phyloP scores from a whole-genome alignment of 2,329 filamentous ascomycete species.

The Metarhizium robertsii region DNA sequence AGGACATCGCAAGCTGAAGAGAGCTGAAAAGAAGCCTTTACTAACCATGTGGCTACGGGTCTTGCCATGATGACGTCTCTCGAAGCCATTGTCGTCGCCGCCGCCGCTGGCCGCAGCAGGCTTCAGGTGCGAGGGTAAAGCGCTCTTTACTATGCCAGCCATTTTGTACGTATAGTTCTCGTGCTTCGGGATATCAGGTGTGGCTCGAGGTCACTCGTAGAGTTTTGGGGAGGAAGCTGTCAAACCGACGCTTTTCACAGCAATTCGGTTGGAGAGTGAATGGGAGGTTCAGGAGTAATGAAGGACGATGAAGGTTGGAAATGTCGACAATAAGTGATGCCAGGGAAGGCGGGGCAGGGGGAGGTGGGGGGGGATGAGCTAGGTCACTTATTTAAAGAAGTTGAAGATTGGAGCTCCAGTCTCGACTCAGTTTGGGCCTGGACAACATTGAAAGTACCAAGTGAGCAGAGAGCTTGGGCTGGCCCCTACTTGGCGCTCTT shows the following conservation, averaged over 20 bases:
- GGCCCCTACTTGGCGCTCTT: too few relatives aligned
- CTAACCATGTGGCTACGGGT: slow-evolving; percentile 78
- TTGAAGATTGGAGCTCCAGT: too few relatives aligned
- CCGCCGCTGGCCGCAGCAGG: slow-evolving; percentile 33
- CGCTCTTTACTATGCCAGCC: slow-evolving; percentile 62
- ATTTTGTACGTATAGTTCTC: slow-evolving; percentile 34
- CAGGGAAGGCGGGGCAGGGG: background rate
- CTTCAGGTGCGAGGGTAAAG: slow-evolving; percentile 79
- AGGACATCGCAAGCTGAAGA: background rate
- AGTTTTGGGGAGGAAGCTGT: background rate
- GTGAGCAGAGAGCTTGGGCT: too few relatives aligned
- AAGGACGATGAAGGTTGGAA: background rate
- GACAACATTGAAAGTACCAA: too few relatives aligned
- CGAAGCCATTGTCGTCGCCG: slow-evolving; percentile 38
- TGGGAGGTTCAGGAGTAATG: background rate
- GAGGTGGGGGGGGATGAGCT: background rate
- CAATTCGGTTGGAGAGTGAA: background rate
- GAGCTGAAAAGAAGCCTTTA: slow-evolving; percentile 17
- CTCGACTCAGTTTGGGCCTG: too few relatives aligned
- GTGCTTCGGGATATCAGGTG: background rate
- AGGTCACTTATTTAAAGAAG: too few relatives aligned
- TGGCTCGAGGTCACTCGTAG: background rate
- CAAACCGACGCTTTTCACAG: background rate
- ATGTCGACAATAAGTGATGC: background rate
- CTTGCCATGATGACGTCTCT: slow-evolving; percentile 70